A percentile compares a stretch with the other conserved stretches of the same genome.
phyloP scores from a whole-genome alignment of 768 basidiomycete genomes.

The Leucosporidium creatinivorum region DNA sequence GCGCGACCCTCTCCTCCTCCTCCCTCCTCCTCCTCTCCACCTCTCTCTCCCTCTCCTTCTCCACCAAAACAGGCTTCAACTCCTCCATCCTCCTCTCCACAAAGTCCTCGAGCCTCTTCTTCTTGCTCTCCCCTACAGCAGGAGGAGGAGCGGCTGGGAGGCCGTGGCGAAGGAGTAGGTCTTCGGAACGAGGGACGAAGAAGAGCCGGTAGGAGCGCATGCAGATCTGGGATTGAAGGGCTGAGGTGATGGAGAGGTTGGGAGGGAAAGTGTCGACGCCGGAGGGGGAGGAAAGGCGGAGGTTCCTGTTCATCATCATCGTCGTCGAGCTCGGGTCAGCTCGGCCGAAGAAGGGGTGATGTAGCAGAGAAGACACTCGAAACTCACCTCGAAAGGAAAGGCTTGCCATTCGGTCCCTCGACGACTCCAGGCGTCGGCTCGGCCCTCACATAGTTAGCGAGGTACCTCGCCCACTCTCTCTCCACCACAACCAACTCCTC shows the following conservation, averaged over 20 bases:
- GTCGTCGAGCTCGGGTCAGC: neutral
- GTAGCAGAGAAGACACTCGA: neutral
- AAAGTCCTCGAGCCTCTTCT: neutral
- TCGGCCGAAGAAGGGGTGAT: neutral
- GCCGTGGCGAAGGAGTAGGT: slow-evolving; percentile 30
- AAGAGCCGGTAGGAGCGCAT: slow-evolving; percentile 64
- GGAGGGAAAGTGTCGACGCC: neutral
- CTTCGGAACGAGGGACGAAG: slow-evolving; percentile 56
- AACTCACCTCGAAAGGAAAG: slow-evolving; percentile 62
- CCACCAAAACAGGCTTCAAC: neutral
- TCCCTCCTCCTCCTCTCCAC: slow-evolving; percentile 12
- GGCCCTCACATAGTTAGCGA: slow-evolving; percentile 42
- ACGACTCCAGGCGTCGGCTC: slow-evolving; percentile 14
- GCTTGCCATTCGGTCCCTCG: slow-evolving; percentile 38
- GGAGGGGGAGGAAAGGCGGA: slow-evolving; percentile 1
- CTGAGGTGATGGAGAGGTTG: slow-evolving; percentile 43
- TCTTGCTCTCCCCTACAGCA: neutral
- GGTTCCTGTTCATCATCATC: slow-evolving; percentile 12
- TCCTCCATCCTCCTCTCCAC: neutral
- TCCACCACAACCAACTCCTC: slow-evolving; percentile 45
- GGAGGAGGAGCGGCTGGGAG: neutral
- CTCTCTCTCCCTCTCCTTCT: slow-evolving; percentile 6
- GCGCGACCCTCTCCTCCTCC: neutral
- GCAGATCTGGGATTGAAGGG: slow-evolving; percentile 77
- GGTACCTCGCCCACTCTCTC: slow-evolving; percentile 46